Evolutionary conservation across 2,329 filamentous ascomycete genomes (phyloP).

Genomic region (Coniochaeta hoffmannii): DNA sequence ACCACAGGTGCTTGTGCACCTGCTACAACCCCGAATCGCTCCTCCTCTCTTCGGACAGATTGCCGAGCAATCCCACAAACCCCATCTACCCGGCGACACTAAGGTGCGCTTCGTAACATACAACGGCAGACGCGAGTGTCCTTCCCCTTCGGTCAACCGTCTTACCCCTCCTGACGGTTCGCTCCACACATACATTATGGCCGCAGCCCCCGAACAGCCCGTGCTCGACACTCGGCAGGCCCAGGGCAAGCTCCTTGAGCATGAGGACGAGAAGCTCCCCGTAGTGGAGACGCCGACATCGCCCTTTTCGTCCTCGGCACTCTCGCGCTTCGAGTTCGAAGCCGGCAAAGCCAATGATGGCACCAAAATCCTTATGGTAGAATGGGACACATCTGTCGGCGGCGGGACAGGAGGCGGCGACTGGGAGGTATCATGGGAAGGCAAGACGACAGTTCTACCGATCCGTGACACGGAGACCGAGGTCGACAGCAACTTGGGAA

Average conservation of each 20-base stretch:
- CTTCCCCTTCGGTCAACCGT: neutral
- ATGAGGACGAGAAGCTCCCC: conserved; percentile 10
- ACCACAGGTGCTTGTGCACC: neutral
- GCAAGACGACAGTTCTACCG: conserved; percentile 65
- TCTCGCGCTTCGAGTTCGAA: conserved; percentile 84
- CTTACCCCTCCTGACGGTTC: neutral
- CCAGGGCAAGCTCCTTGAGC: neutral
- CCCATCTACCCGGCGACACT: neutral
- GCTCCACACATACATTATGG: neutral
- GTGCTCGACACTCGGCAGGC: neutral
- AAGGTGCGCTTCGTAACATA: neutral
- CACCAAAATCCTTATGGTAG: conserved; percentile 88
- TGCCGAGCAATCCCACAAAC: neutral
- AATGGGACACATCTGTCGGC: conserved; percentile 57
- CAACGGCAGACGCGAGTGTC: neutral
- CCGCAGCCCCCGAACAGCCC: neutral
- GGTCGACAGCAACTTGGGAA: conserved; percentile 20
- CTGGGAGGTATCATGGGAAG: conserved; percentile 81
- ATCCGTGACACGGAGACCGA: conserved; percentile 46
- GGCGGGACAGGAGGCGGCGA: conserved; percentile 28
- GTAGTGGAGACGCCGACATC: conserved; percentile 34
- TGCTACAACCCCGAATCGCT: neutral
- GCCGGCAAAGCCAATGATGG: conserved; percentile 69
- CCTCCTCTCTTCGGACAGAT: neutral
- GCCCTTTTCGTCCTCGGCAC: conserved; percentile 41